Evolutionary conservation across 352 stramenopile genomes (phyloP).

Genomic region (Globisporangium barbulae): DNA sequence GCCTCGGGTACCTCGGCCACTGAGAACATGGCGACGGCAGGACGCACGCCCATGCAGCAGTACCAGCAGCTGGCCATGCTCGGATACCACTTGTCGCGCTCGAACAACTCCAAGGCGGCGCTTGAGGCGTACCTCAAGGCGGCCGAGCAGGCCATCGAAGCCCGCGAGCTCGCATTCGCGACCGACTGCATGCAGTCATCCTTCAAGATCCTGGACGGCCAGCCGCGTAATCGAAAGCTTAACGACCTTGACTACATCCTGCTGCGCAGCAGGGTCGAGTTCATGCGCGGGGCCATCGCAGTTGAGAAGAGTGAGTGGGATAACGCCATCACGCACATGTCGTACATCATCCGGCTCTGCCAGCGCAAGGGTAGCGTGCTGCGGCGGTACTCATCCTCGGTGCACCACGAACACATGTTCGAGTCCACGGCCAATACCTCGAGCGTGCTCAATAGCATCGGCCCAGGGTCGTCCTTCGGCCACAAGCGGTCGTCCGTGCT

Average conservation of each 20-base stretch:
- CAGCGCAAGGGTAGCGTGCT: slow-evolving; percentile 60
- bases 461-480: neutral
- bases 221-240: slow-evolving; percentile 35
- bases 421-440: slow-evolving; percentile 25
- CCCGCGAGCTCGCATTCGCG: slow-evolving; percentile 58
- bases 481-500: neutral
- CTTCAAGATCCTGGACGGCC: slow-evolving; percentile 57
- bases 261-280: slow-evolving; percentile 67
- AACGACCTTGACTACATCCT: slow-evolving; percentile 59
- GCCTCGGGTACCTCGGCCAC: neutral
- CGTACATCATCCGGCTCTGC: slow-evolving; percentile 58
- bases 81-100: slow-evolving; percentile 61
- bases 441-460: slow-evolving; percentile 24
- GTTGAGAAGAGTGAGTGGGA: slow-evolving; percentile 73
- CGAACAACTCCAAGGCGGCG: slow-evolving; percentile 43
- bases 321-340: slow-evolving; percentile 57
- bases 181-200: slow-evolving; percentile 77
- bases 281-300: slow-evolving; percentile 63
- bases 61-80: slow-evolving; percentile 65
- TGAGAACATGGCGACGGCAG: slow-evolving; percentile 1
- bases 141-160: slow-evolving; percentile 50
- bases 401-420: slow-evolving; percentile 27
- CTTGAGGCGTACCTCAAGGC: slow-evolving; percentile 63
- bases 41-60: neutral
- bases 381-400: slow-evolving; percentile 46